Evolutionary conservation across 495 filamentous ascomycete genomes (phyloP).

Genomic region (Delitschia confertaspora): DNA sequence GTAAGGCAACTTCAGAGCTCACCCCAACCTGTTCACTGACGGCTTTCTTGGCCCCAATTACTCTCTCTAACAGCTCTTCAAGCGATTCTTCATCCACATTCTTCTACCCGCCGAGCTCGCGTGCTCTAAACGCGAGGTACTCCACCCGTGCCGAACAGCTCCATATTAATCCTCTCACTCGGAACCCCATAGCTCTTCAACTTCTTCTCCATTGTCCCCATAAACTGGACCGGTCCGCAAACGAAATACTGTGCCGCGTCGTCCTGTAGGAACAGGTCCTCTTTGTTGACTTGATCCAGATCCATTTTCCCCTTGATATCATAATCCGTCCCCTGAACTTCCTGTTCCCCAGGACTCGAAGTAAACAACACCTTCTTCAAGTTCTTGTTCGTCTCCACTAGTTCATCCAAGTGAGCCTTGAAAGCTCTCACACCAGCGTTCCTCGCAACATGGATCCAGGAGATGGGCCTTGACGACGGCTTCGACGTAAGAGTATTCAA

Average conservation of each 20-base stretch:
- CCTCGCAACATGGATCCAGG: constrained; percentile 55
- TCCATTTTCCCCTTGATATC: constrained; percentile 48
- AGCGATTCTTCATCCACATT: too few species aligned
- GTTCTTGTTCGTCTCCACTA: constrained; percentile 38
- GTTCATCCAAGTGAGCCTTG: constrained; percentile 40
- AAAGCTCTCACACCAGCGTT: constrained; percentile 44
- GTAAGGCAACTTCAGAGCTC: too few species aligned
- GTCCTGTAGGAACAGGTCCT: constrained; percentile 48
- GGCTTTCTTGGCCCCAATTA: too few species aligned
- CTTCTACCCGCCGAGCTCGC: too few species aligned
- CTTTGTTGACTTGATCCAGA: constrained; percentile 43
- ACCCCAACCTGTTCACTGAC: too few species aligned
- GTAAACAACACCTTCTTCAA: constrained; percentile 39
- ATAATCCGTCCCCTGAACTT: constrained; percentile 49
- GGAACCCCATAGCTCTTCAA: constrained; percentile 46
- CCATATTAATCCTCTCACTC: constrained; percentile 50
- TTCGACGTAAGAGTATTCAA: constrained; percentile 48
- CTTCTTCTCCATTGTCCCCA: constrained; percentile 45
- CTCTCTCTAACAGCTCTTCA: too few species aligned
- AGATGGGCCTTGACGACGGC: constrained; percentile 41
- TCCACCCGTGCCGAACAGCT: constrained; percentile 57
- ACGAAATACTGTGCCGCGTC: constrained; percentile 53
- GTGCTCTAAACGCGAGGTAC: constrained; percentile 16
- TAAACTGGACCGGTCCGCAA: constrained; percentile 61
- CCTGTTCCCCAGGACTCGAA: constrained; percentile 33